Evolutionary conservation across 192 early-diverging fungal species (phyloP), one percentile per base, ranked within the genome.

Genomic region (Umbelopsis sp.): DNA sequence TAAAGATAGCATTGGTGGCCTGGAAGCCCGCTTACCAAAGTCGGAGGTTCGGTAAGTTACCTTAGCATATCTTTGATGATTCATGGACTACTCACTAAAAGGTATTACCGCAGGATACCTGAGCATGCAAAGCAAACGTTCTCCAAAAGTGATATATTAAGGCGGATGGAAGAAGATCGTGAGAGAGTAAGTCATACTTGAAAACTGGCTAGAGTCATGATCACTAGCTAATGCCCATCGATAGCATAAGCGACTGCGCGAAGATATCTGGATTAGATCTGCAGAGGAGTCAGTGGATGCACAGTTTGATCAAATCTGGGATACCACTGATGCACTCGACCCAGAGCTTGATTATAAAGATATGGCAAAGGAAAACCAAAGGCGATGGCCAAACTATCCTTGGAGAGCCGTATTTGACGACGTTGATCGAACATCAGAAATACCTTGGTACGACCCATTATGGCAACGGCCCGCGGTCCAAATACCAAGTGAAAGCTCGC

Each of bases 131-230:
- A 61, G 27, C 55, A 61, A 33, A 61, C 55, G 13, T 81, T 87
- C 48, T 73, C 81, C 25, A 82, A 79, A 46, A 68, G 76, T 13
- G 86, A 87, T 55, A 87, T 87, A 51, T 70, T 85, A 66, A 74
- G 73, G 35, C 79, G 86, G 23, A 85, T 87, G 80, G 86, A 87
- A 65, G 82, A 87, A 41, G 86, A 87, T 69, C 64, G 86, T 66
- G 86, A 87, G 49, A 72, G 86, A 27, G 81, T 84, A 81, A 65
- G 75, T 52, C 12, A 64, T 41, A 6, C 12, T 46, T n/a, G 16
- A 16, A 2, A 45, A 30, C 61, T 68, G 11, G 18, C 15, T 23
- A 64, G 30, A 11, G 10, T 49, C 58, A 35, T 51, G 30, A 6
- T 27, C 21, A 20, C 44, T 4, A 23, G 7, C 49, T 16, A 8